Conservation (phyloP, 495 filamentous ascomycete species). For the Penicillium desertorum region DNA sequence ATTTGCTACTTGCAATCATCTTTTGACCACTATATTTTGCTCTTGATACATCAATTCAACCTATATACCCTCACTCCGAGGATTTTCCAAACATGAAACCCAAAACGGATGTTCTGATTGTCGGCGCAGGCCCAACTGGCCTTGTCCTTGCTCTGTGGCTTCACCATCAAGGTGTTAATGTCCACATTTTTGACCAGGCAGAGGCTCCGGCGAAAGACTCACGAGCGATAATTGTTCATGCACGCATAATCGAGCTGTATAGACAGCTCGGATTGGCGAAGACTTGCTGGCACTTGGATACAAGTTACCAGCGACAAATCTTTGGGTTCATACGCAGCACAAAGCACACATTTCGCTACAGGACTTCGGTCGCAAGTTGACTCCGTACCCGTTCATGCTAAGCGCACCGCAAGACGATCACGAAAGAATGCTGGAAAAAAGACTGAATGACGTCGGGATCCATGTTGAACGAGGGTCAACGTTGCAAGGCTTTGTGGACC, state of each 20-base stretch:
- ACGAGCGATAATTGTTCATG: conserved; percentile 41
- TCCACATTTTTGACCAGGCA: conserved; percentile 40
- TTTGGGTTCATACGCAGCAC: conserved; percentile 34
- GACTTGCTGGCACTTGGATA: conserved; percentile 32
- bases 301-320: conserved; percentile 35
- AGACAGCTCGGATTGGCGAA: conserved; percentile 39
- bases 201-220: conserved; percentile 30
- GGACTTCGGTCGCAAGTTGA: conserved; percentile 30
- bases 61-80: background rate
- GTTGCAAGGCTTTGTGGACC: conserved; percentile 29
- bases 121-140: conserved; percentile 45
- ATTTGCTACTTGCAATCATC: background rate
- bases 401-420: conserved; percentile 37
- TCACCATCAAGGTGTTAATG: conserved; percentile 31
- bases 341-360: conserved; percentile 25
- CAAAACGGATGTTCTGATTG: conserved; percentile 38
- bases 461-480: conserved; percentile 33
- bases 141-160: conserved; percentile 45
- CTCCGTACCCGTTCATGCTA: conserved; percentile 38
- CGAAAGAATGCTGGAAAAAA: conserved; percentile 36
- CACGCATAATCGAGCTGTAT: conserved; percentile 46
- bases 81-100: conserved; percentile 15
- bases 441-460: conserved; percentile 32
- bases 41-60: background rate
- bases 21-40: background rate